Conservation (phyloP, 2,329 filamentous ascomycete species). For the Exophiala aquamarina region DNA sequence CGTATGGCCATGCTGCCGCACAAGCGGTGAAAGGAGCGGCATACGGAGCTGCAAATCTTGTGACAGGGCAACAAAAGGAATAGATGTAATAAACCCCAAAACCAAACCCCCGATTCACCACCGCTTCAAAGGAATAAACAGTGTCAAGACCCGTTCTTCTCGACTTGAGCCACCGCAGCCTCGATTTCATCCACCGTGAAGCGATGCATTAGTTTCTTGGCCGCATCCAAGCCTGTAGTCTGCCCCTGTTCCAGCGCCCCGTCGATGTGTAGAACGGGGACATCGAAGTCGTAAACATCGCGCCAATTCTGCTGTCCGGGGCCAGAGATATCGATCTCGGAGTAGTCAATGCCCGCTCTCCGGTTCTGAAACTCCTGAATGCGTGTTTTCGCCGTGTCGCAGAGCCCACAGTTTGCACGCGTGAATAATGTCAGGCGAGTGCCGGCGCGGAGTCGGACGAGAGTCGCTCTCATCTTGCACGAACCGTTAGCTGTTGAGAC, state of each 20-base stretch:
- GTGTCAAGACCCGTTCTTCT: constrained; percentile 20
- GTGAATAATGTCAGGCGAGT: constrained; percentile 60
- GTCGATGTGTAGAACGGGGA: constrained; percentile 62
- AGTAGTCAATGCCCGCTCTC: constrained; percentile 52
- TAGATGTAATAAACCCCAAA: constrained; percentile 12
- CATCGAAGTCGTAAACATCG: constrained; percentile 63
- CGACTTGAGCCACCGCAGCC: constrained; percentile 52
- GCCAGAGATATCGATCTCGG: constrained; percentile 61
- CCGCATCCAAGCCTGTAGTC: constrained; percentile 44
- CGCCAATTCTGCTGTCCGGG: constrained; percentile 57
- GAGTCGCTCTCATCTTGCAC: constrained; percentile 19
- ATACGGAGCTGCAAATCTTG: constrained; percentile 23
- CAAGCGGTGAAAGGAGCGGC: constrained; percentile 28
- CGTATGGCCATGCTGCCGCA: constrained; percentile 26
- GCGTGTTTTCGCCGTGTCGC: constrained; percentile 60
- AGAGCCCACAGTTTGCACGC: constrained; percentile 59
- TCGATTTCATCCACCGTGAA: constrained; percentile 60
- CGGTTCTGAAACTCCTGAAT: constrained; percentile 54
- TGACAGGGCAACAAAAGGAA: constrained; percentile 19
- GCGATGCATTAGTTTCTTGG: constrained; percentile 62
- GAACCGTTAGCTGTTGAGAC: background rate
- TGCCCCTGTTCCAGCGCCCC: constrained; percentile 35
- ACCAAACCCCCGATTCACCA: constrained; percentile 6
- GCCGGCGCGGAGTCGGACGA: constrained; percentile 15
- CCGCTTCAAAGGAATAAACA: too few relatives aligned